A percentile compares a stretch with the other conserved stretches of the same genome.
Conservation (phyloP, 306 rosid species). For the Rosa multiflora region DNA sequence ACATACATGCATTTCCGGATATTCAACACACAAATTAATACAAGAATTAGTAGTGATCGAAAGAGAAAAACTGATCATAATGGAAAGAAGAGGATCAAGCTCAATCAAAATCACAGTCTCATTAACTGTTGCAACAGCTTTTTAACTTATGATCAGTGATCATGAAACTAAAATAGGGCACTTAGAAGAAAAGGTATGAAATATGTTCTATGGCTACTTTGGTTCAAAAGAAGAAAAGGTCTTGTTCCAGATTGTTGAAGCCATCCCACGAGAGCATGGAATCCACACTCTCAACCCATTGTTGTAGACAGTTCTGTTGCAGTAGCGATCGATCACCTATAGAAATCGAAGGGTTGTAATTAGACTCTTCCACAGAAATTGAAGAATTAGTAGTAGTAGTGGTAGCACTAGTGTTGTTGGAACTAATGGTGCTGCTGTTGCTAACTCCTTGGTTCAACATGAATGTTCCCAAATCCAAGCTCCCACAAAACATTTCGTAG, state of each 20-base stretch:
- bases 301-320: constrained; percentile 35
- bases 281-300: constrained; percentile 55
- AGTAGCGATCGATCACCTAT: constrained; percentile 38
- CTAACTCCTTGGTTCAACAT: constrained; percentile 49
- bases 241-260: constrained; percentile 51
- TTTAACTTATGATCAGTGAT: constrained; percentile 8
- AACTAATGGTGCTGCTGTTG: constrained; percentile 28
- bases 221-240: constrained; percentile 37
- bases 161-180: neutral
- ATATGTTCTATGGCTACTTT: constrained; percentile 26
- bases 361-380: constrained; percentile 54
- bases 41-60: neutral
- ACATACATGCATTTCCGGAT: neutral
- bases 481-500: constrained; percentile 42
- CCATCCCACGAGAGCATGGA: constrained; percentile 61
- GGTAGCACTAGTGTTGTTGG: constrained; percentile 33
- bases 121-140: constrained; percentile 14
- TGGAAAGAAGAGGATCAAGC: neutral
- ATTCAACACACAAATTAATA: neutral
- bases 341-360: constrained; percentile 33
- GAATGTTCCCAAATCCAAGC: constrained; percentile 44
- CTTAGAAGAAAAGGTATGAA: neutral
- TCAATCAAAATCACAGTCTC: neutral
- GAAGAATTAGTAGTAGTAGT: constrained; percentile 46
- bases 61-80: neutral